A percentile compares a stretch with the other conserved stretches of the same genome.
phyloP scores from a whole-genome alignment of 2,329 filamentous ascomycete genomes.

The Gaeumannomyces sp. region DNA sequence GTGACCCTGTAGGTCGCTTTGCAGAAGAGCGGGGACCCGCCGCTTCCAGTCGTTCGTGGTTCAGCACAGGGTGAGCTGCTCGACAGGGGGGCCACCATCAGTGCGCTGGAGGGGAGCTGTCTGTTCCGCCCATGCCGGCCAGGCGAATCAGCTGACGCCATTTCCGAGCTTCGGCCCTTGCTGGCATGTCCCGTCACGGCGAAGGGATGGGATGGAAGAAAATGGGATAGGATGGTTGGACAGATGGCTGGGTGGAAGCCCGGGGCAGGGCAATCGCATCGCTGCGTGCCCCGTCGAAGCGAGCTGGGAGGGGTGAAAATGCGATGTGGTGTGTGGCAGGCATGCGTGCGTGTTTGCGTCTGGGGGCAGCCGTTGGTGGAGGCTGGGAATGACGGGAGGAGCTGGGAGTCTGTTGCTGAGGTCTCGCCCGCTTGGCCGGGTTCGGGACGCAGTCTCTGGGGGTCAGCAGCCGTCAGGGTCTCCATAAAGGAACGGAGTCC shows the following conservation, averaged over 20 bases:
- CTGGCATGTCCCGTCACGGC: not conserved
- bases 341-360: not conserved
- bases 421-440: not conserved
- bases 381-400: not conserved
- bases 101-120: not conserved
- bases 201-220: not conserved
- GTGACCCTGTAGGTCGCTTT: not conserved
- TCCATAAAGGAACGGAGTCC: not conserved
- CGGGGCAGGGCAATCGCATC: no score
- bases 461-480: not conserved
- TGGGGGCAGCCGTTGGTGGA: not conserved
- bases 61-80: not conserved
- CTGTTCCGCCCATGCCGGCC: not conserved
- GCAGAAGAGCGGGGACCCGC: not conserved
- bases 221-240: not conserved
- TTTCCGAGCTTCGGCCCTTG: not conserved
- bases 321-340: not conserved
- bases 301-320: not conserved
- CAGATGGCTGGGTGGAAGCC: not conserved
- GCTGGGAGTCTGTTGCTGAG: not conserved
- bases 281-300: not conserved
- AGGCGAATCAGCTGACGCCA: conserved; percentile 6
- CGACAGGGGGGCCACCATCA: not conserved
- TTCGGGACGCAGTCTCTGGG: not conserved
- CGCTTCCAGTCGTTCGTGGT: not conserved